A percentile compares a stretch with the other conserved stretches of the same genome.
Evolutionary conservation across 2,329 filamentous ascomycete species (phyloP).

Genomic region (Fusarium humuli): DNA sequence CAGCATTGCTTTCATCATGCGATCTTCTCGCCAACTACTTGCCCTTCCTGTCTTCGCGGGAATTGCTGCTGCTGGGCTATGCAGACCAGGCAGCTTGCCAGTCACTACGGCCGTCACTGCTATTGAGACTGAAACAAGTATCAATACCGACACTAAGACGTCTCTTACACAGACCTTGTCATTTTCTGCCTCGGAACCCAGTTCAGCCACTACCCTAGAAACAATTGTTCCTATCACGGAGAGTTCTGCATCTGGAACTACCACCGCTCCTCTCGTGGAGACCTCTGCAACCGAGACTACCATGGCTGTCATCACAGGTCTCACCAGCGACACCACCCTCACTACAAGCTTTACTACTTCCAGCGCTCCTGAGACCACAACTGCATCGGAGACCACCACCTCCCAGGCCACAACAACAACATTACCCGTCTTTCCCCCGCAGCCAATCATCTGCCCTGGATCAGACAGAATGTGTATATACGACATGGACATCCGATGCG

Average conservation of each 20-base stretch:
- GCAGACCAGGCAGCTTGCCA: background rate
- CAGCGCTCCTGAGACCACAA: background rate
- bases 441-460: background rate
- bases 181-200: background rate
- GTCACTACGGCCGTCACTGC: background rate
- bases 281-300: background rate
- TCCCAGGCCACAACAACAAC: background rate
- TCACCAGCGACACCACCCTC: background rate
- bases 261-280: too few species aligned
- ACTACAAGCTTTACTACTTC: background rate
- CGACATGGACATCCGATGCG: background rate
- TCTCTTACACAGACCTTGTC: background rate
- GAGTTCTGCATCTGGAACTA: background rate
- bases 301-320: background rate
- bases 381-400: background rate
- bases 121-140: background rate
- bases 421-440: background rate
- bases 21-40: background rate
- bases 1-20: background rate
- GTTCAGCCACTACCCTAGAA: background rate
- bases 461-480: background rate
- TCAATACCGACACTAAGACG: background rate
- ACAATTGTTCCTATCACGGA: accelerated
- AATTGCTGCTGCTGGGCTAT: background rate
- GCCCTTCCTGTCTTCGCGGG: background rate